phyloP scores from a whole-genome alignment of 208 protist genomes.

The Tetramitus jugosus region DNA sequence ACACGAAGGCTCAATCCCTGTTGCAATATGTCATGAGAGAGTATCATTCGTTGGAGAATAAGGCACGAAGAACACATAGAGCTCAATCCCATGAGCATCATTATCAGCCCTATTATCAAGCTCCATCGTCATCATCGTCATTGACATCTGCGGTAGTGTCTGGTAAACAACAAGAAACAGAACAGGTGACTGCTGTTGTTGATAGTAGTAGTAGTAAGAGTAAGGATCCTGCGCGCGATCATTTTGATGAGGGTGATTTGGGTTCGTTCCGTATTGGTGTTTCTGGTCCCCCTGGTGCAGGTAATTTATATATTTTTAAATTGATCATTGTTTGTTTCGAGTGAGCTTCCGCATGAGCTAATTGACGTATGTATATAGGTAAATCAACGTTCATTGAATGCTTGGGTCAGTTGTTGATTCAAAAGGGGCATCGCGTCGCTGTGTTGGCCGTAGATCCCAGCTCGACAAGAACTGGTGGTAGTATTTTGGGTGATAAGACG shows the following conservation, averaged over 20 bases:
- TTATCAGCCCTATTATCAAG: neutral
- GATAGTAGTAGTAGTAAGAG: neutral
- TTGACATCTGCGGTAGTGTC: neutral
- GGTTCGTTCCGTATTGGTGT: conserved; percentile 71
- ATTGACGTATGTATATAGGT: neutral
- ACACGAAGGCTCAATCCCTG: conserved; percentile 30
- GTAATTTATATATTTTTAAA: conserved; percentile 4
- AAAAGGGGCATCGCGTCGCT: conserved; percentile 49
- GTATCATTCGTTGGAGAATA: neutral
- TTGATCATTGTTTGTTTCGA: conserved; percentile 23
- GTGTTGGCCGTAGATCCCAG: conserved; percentile 83
- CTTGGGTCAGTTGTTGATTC: conserved; percentile 50
- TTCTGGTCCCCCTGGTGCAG: conserved; percentile 78
- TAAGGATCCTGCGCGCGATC: too few relatives aligned
- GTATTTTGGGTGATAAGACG: conserved; percentile 89
- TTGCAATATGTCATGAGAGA: conserved; percentile 26
- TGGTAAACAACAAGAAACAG: neutral
- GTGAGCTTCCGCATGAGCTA: neutral
- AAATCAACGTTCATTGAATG: neutral
- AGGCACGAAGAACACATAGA: conserved; percentile 6
- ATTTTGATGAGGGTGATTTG: too few relatives aligned
- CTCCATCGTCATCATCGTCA: neutral
- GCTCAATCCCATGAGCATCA: conserved; percentile 10
- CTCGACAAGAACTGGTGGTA: conserved; percentile 65
- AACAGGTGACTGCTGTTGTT: neutral